A percentile compares a stretch with the other conserved stretches of the same genome.
phyloP scores from a whole-genome alignment of 2,329 filamentous ascomycete species.

The Verticillium tricorpus region DNA sequence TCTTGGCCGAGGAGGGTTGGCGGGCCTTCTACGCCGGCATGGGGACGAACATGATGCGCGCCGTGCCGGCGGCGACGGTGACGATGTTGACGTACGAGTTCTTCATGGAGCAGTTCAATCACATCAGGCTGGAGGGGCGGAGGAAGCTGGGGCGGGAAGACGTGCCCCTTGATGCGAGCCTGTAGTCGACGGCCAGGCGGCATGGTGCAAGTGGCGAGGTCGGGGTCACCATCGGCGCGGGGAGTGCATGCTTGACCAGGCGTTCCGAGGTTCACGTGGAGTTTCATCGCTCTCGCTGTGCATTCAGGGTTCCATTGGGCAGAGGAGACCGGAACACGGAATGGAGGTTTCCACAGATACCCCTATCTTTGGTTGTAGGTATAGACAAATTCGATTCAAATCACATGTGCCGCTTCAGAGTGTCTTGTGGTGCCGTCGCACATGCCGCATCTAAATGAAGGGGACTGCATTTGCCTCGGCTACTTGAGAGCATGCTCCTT shows the following conservation, averaged over 20 bases:
- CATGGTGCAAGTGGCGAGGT: slow-evolving; percentile 14
- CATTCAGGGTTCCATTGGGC: slow-evolving; percentile 3
- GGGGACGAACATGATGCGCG: slow-evolving; percentile 95
- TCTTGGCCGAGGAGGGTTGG: slow-evolving; percentile 90
- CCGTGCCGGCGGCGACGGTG: slow-evolving; percentile 90
- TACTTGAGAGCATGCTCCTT: no score
- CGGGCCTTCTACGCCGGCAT: slow-evolving; percentile 94
- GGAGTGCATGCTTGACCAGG: neutral
- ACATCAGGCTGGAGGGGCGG: slow-evolving; percentile 33
- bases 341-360: slow-evolving; percentile 23
- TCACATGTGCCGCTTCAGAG: slow-evolving; percentile 11
- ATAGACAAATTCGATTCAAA: slow-evolving; percentile 28
- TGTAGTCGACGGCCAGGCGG: neutral
- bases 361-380: slow-evolving; percentile 26
- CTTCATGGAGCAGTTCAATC: slow-evolving; percentile 50
- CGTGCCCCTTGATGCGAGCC: neutral
- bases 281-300: neutral
- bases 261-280: slow-evolving; percentile 1
- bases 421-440: slow-evolving; percentile 7
- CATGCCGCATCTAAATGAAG: neutral
- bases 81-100: slow-evolving; percentile 98
- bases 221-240: neutral
- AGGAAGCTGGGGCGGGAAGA: slow-evolving; percentile 20
- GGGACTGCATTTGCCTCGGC: no score
- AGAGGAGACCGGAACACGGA: slow-evolving; percentile 9